Evolutionary conservation across 2,329 filamentous ascomycete genomes (phyloP).

Genomic region (Echinosphaeria canescens): DNA sequence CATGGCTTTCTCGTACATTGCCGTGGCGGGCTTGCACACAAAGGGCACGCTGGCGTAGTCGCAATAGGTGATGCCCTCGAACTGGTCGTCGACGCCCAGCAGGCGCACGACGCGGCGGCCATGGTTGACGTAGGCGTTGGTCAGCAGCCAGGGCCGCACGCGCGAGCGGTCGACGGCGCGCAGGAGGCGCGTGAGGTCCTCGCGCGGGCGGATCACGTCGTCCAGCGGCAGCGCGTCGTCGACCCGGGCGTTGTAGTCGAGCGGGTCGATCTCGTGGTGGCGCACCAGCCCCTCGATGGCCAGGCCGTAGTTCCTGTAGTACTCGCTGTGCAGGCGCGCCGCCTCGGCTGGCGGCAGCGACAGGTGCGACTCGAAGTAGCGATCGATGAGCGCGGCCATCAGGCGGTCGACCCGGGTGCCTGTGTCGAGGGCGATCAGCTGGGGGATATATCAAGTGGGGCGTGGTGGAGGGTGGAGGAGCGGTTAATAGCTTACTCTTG

Average conservation of each 20-base stretch:
- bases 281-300: constrained; percentile 88
- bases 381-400: constrained; percentile 66
- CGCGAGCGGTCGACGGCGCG: constrained; percentile 66
- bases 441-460: no score
- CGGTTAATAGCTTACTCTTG: constrained; percentile 61
- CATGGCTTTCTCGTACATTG: constrained; percentile 84
- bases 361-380: constrained; percentile 45
- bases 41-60: constrained; percentile 59
- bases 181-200: constrained; percentile 52
- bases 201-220: constrained; percentile 58
- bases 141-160: constrained; percentile 83
- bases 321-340: constrained; percentile 67
- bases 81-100: constrained; percentile 66
- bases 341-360: constrained; percentile 57
- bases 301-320: constrained; percentile 93
- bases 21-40: constrained; percentile 66
- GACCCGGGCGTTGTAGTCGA: constrained; percentile 87
- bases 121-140: constrained; percentile 87
- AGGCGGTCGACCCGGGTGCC: constrained; percentile 66
- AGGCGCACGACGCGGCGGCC: constrained; percentile 63
- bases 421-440: no score
- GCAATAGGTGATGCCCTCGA: constrained; percentile 90
- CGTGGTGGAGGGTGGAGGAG: no score
- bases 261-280: constrained; percentile 83
- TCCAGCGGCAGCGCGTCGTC: constrained; percentile 88